phyloP scores from a whole-genome alignment of 2,329 filamentous ascomycete species.

The Hymenoscyphus albidus region DNA sequence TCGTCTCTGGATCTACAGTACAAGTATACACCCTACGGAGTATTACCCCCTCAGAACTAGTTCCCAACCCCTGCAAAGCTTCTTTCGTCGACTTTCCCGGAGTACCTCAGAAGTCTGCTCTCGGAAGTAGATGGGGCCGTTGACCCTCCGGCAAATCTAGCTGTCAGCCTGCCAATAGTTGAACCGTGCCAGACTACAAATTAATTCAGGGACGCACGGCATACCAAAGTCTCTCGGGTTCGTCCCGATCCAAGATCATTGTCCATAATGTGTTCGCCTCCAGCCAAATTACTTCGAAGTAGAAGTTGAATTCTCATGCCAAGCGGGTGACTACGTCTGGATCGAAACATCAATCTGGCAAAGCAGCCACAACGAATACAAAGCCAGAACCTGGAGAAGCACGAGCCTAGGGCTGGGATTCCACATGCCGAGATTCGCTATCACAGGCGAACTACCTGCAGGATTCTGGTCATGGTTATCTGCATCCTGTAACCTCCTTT shows the following conservation, averaged over 20 bases:
- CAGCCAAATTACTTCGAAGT: not conserved
- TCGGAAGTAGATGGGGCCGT: not conserved
- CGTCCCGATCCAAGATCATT: not conserved
- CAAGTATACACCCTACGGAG: too few species aligned
- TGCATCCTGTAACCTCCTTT: not conserved
- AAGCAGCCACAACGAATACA: constrained; percentile 1
- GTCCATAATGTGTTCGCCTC: not conserved
- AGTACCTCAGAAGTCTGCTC: not conserved
- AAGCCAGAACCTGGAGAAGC: not conserved
- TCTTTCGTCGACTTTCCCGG: not conserved
- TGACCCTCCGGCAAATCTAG: not conserved
- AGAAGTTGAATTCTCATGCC: too few species aligned
- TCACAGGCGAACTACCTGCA: not conserved
- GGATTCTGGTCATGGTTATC: not conserved
- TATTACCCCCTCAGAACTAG: not conserved
- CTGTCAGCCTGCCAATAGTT: not conserved
- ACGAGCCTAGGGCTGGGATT: not conserved
- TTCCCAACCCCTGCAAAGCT: not conserved
- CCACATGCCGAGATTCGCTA: not conserved
- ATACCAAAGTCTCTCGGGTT: not conserved
- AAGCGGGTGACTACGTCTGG: not conserved
- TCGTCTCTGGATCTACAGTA: too few species aligned
- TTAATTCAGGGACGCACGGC: not conserved
- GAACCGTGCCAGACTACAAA: not conserved
- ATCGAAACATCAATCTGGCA: not conserved